Evolutionary conservation across 768 basidiomycete species (phyloP), one percentile per base, ranked within the genome.

Genomic region (Naematelia aurantialba): DNA sequence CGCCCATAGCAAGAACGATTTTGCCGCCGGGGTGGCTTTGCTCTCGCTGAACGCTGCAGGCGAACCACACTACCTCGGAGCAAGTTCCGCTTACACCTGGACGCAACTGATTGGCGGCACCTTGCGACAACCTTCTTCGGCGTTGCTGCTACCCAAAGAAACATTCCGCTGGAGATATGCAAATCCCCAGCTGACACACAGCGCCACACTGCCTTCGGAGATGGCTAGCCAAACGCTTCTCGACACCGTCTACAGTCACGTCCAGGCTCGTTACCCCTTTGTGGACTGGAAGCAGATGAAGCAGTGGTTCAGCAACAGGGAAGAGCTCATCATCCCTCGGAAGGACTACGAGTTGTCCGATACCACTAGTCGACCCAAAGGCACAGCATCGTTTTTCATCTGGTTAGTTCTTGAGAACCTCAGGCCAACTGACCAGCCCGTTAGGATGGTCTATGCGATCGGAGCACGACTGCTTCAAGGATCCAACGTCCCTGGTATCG

Each of bases 21-120:
- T n/a, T n/a, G 63, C 63, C 22, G 62, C 58, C 31, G 64, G 64
- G 5, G 29, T 65, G 47, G 64, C 64, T 5, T 61, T 65, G 64
- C 56, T 65, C 19, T 61, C 64, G 21, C 46, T 65, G 5, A 60
- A 65, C 34, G 64, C 64, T 11, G 60, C 64, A 5, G 64, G 60
- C 3, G 64, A 65, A 26, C 64, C 64, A n/a, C 64, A 65, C 29
- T 65, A 65, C 30, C 51, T 65, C 13, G 64, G 64, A 17, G 64
- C 61, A 26, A 61, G 60, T 8, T 55, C 56, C 1, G 64, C 60
- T 19, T 65, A 52, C 1, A 25, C 62, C 3, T 65, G 64, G 64
- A 55, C 63, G 2, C 49, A 58, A 30, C 48, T 58, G 24, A 21
- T 58, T 11, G 31, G 49, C 22, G 56, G 56, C 14, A 58, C 56